A percentile compares a stretch with the other conserved stretches of the same genome.
These are phyloP conservation scores for Backusella macrospora DNA, from an alignment of 192 early-diverging fungal species.

Conservation along the genomic window DNA sequence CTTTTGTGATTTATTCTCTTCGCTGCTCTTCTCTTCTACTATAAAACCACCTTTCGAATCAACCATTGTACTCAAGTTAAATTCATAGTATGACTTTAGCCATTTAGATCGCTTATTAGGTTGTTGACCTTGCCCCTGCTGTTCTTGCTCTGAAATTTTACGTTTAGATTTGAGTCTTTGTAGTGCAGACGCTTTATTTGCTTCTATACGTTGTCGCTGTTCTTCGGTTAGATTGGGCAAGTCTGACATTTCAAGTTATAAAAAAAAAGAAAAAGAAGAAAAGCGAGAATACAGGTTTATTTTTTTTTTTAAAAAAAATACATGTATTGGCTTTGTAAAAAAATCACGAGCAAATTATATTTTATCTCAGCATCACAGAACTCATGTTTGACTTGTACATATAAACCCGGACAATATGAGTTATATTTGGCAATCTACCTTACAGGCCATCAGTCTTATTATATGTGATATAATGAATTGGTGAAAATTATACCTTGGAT, in stretches of 20 bases:
- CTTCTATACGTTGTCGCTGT: constrained; percentile 47
- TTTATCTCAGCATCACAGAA: constrained; percentile 86
- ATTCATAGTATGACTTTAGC: constrained; percentile 64
- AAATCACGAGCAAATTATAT: too few relatives aligned
- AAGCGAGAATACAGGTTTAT: background rate
- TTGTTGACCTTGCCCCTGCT: background rate
- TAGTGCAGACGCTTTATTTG: constrained; percentile 51
- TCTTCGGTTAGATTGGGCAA: constrained; percentile 42
- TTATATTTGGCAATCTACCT: too few relatives aligned
- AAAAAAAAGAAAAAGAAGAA: background rate
- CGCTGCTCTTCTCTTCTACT: constrained; percentile 51
- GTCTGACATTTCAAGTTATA: background rate
- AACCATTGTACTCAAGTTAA: constrained; percentile 83
- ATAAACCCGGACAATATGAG: too few relatives aligned
- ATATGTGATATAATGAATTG: too few relatives aligned
- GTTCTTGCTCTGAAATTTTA: constrained; percentile 9
- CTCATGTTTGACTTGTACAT: constrained; percentile 44
- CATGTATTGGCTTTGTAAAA: too few relatives aligned
- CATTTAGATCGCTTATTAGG: constrained; percentile 30
- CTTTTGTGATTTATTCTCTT: constrained; percentile 45
- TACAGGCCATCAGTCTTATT: too few relatives aligned
- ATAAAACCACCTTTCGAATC: constrained; percentile 91
- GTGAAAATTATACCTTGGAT: too few relatives aligned
- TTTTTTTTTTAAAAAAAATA: too few relatives aligned
- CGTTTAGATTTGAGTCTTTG: constrained; percentile 35